A percentile compares a stretch with the other conserved stretches of the same genome.
Evolutionary conservation across 805 yeast genomes (phyloP).

Genomic region (Starmerella apicola): DNA sequence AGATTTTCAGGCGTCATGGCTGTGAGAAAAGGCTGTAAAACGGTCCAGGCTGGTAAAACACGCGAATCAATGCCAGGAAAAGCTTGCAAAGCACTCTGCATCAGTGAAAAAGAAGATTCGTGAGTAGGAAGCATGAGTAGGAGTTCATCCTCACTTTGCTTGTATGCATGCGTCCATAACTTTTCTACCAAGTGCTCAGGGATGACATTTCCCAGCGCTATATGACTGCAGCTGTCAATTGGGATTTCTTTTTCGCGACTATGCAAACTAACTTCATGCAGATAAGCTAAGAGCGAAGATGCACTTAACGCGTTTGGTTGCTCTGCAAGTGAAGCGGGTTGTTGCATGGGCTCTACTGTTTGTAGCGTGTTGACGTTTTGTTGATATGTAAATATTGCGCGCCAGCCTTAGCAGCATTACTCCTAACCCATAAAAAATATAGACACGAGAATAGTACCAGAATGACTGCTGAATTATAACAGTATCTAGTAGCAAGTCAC

Average conservation of each 20-base stretch:
- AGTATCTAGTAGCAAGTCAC: too few relatives aligned
- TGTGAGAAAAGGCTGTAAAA: slow-evolving; percentile 29
- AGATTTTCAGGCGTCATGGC: slow-evolving; percentile 29
- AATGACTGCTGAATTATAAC: too few relatives aligned
- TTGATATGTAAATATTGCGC: too few relatives aligned
- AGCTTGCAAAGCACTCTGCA: slow-evolving; percentile 23
- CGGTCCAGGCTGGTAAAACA: slow-evolving; percentile 28
- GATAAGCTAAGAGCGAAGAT: slow-evolving; percentile 26
- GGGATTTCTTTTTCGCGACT: slow-evolving; percentile 19
- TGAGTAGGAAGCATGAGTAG: slow-evolving; percentile 26
- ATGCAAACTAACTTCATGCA: slow-evolving; percentile 26
- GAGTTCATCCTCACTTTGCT: slow-evolving; percentile 32
- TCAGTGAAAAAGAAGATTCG: slow-evolving; percentile 25
- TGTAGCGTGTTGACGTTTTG: too few relatives aligned
- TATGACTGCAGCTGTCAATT: slow-evolving; percentile 25
- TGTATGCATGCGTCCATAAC: slow-evolving; percentile 31
- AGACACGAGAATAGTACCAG: too few relatives aligned
- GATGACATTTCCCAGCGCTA: slow-evolving; percentile 24
- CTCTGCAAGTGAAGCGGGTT: slow-evolving; percentile 26
- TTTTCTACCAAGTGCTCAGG: slow-evolving; percentile 27
- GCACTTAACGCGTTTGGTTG: slow-evolving; percentile 24
- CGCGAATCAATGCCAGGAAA: slow-evolving; percentile 29
- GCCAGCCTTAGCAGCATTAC: too few relatives aligned
- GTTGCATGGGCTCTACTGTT: slow-evolving; percentile 26
- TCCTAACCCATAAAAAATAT: too few relatives aligned